Percentiles rank a stretch among this genome's conserved stretches.
Evolutionary conservation across 495 filamentous ascomycete species (phyloP).

Genomic region (Pyrenula aspistea): DNA sequence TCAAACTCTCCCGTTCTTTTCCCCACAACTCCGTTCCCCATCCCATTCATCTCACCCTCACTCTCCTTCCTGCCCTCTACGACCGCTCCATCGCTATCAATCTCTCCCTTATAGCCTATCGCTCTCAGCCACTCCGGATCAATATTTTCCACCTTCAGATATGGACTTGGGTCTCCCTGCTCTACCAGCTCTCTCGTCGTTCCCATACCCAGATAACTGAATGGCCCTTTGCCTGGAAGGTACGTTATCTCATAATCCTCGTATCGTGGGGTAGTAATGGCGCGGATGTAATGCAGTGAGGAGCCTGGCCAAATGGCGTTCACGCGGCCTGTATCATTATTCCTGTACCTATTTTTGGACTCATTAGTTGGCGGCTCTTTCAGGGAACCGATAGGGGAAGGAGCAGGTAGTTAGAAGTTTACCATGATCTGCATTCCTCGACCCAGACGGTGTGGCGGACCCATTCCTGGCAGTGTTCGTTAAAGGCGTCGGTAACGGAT

Average conservation of each 20-base stretch:
- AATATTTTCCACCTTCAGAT: neutral
- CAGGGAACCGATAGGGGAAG: too few relatives aligned
- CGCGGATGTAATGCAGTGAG: conserved; percentile 38
- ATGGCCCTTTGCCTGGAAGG: neutral
- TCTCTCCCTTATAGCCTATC: neutral
- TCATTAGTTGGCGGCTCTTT: too few relatives aligned
- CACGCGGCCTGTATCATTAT: conserved; percentile 17
- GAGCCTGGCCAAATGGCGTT: conserved; percentile 24
- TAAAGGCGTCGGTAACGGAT: conserved; percentile 30
- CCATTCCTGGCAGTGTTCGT: conserved; percentile 31
- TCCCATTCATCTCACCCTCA: neutral
- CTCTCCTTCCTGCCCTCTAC: neutral
- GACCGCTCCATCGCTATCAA: neutral
- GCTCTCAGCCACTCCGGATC: neutral
- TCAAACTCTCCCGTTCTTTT: neutral
- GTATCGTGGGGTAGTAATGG: conserved; percentile 24
- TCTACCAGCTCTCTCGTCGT: neutral
- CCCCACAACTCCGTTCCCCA: neutral
- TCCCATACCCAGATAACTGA: neutral
- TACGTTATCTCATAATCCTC: conserved; percentile 40
- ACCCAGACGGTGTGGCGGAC: conserved; percentile 35
- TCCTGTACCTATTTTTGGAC: conserved; percentile 10
- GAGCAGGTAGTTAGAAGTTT: conserved; percentile 13
- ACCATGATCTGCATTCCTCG: conserved; percentile 40
- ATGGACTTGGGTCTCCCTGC: neutral